phyloP scores from a whole-genome alignment of 352 stramenopile species.

The Blastocystis sp. region DNA sequence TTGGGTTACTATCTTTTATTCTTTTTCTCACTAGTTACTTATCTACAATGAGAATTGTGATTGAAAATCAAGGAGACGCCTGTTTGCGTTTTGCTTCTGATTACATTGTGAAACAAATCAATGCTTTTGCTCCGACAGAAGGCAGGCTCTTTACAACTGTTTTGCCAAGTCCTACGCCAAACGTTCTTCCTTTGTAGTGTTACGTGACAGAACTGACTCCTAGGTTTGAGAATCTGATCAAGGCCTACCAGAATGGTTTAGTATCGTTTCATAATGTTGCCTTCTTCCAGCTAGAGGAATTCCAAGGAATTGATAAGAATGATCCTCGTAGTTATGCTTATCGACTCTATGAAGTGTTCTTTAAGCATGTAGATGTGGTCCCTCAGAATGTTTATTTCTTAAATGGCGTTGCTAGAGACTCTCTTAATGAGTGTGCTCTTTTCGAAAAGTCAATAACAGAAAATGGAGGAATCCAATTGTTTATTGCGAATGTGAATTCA shows the following conservation, averaged over 20 bases:
- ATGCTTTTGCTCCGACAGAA: not conserved
- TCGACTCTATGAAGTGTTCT: constrained; percentile 8
- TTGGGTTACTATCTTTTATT: not conserved
- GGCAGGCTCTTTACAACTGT: not conserved
- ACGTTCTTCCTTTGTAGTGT: not conserved
- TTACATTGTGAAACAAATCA: not conserved
- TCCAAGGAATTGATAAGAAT: not conserved
- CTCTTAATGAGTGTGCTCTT: not conserved
- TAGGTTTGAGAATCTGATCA: not conserved
- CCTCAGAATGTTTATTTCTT: constrained; percentile 14
- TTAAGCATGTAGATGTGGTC: constrained; percentile 6
- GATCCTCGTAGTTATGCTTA: constrained; percentile 1
- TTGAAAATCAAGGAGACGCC: not conserved
- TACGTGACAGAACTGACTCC: no score
- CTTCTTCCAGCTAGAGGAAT: constrained; percentile 24
- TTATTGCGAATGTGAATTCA: constrained; percentile 3
- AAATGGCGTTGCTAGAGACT: not conserved
- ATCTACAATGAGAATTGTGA: constrained; percentile 8
- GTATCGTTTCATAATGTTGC: not conserved
- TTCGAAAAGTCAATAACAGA: constrained; percentile 1
- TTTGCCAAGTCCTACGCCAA: not conserved
- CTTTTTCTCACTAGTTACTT: not conserved
- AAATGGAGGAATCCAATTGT: not conserved
- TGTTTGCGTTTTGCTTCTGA: not conserved
- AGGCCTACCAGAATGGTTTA: not conserved